These are phyloP conservation scores for Knoxia roxburghii DNA, from an alignment of 257 asterid genomes.

Conservation along the genomic window DNA sequence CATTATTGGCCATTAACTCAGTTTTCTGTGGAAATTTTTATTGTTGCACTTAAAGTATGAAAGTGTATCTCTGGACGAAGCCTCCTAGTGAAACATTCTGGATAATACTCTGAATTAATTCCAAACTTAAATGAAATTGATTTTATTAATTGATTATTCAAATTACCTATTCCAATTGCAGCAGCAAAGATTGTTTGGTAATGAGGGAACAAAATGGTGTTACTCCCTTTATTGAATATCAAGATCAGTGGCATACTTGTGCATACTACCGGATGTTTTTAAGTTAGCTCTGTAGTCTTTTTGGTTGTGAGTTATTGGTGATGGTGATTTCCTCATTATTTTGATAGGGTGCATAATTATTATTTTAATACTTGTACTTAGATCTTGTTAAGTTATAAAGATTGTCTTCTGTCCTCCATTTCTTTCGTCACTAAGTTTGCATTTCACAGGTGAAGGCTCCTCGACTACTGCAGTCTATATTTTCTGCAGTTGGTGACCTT, in stretches of 20 bases:
- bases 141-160: neutral
- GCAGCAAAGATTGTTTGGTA: neutral
- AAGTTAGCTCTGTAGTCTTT: neutral
- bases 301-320: neutral
- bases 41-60: neutral
- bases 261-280: no score
- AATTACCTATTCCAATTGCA: neutral
- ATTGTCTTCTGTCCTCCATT: neutral
- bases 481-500: conserved; percentile 78
- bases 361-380: neutral
- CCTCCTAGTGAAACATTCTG: neutral
- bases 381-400: no score
- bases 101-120: neutral
- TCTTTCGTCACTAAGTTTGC: neutral
- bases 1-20: no score
- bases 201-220: neutral
- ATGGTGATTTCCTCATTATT: neutral
- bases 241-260: neutral
- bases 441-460: conserved; percentile 71
- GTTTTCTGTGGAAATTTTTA: neutral
- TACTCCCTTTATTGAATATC: neutral
- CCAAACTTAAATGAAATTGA: neutral
- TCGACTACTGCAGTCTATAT: conserved; percentile 69
- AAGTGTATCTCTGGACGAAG: neutral
- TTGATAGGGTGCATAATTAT: neutral